phyloP scores from a whole-genome alignment of 768 basidiomycete species.

The Trametes punicea region DNA sequence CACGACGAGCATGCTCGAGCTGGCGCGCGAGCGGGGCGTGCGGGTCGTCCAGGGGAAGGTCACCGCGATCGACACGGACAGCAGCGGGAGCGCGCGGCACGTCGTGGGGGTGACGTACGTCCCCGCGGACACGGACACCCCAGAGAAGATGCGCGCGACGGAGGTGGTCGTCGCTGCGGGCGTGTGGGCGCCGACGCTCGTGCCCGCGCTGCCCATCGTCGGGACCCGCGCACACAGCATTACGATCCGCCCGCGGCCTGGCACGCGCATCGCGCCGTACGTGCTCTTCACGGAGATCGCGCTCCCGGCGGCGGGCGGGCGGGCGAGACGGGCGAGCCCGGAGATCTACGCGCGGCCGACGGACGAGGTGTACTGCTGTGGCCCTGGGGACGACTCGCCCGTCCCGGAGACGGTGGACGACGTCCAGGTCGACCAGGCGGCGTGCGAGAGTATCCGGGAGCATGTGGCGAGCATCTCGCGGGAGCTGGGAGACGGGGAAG shows the following conservation, averaged over 20 bases:
- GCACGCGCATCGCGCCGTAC: constrained; percentile 59
- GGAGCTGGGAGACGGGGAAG: constrained; percentile 50
- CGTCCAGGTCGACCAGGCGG: constrained; percentile 54
- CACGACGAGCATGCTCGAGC: constrained; percentile 66
- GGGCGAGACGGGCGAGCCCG: constrained; percentile 39
- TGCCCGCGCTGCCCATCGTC: constrained; percentile 55
- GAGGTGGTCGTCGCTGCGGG: constrained; percentile 80
- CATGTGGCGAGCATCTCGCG: constrained; percentile 60
- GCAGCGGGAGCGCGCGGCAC: constrained; percentile 23
- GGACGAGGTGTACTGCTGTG: constrained; percentile 74
- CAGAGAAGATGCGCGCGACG: constrained; percentile 50
- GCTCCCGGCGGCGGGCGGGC: constrained; percentile 31
- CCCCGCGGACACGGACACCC: constrained; percentile 24
- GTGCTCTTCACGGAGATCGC: constrained; percentile 80
- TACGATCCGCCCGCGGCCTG: constrained; percentile 49
- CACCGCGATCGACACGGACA: constrained; percentile 42
- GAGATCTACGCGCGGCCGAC: constrained; percentile 74
- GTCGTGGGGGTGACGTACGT: constrained; percentile 48
- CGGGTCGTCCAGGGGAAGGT: constrained; percentile 45
- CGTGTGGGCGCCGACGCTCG: constrained; percentile 73
- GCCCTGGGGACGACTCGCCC: constrained; percentile 67
- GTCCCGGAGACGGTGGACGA: constrained; percentile 71
- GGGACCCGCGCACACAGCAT: constrained; percentile 73
- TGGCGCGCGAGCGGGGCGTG: constrained; percentile 56
- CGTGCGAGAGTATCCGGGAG: constrained; percentile 53